Conservation (phyloP, 2,329 filamentous ascomycete species). For the Diplodia seriata region DNA sequence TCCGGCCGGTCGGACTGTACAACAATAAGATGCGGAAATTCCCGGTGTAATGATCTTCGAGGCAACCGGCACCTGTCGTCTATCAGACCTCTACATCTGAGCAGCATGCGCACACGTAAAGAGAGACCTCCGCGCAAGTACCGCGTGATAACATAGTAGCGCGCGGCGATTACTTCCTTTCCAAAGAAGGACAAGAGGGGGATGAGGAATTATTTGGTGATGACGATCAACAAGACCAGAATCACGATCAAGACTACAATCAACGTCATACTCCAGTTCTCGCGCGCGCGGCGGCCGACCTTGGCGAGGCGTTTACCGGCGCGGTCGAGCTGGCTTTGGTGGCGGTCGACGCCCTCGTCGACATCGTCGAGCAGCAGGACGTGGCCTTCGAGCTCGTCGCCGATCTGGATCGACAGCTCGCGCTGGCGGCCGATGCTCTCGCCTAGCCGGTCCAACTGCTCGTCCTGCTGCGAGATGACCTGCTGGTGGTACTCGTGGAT, state of each 20-base stretch:
- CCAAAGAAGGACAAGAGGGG: background rate
- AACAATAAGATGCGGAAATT: background rate
- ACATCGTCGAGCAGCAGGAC: conserved; percentile 88
- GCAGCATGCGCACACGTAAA: background rate
- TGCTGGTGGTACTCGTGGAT: conserved; percentile 84
- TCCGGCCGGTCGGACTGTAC: conserved; percentile 4
- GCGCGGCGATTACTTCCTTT: background rate
- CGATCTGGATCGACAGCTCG: conserved; percentile 93
- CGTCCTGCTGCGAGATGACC: conserved; percentile 87
- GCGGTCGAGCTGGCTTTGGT: conserved; percentile 76
- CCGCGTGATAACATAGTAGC: background rate
- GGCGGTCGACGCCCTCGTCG: conserved; percentile 81
- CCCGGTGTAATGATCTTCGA: background rate
- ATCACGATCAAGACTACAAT: conserved; percentile 80
- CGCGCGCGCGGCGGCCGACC: conserved; percentile 75
- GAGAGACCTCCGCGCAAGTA: background rate
- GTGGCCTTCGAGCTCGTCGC: conserved; percentile 92
- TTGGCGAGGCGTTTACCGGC: conserved; percentile 75
- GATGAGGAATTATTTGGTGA: conserved; percentile 67
- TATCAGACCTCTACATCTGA: conserved; percentile 6
- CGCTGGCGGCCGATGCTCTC: conserved; percentile 86
- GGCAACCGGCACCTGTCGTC: background rate
- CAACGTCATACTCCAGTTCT: conserved; percentile 89
- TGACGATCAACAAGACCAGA: conserved; percentile 79
- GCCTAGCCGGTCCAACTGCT: conserved; percentile 88